These are phyloP conservation scores for Setomelanomma holmii DNA, from an alignment of 2,329 filamentous ascomycete species.

Conservation along the genomic window DNA sequence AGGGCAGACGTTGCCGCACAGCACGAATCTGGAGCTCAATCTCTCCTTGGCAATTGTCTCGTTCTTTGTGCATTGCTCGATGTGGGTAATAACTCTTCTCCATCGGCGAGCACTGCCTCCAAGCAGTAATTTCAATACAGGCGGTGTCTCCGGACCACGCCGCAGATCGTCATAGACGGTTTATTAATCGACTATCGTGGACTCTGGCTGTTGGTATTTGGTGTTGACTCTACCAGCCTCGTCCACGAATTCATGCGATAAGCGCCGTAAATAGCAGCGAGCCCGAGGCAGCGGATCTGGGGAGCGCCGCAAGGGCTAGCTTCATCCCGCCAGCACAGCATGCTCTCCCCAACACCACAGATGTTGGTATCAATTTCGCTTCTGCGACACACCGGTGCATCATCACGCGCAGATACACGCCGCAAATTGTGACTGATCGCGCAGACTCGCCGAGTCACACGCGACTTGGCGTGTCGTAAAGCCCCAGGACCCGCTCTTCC, in stretches of 20 bases:
- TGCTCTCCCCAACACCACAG: conserved; percentile 18
- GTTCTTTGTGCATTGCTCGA: too few relatives aligned
- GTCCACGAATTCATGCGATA: not conserved
- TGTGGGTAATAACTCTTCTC: too few relatives aligned
- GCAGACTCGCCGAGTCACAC: conserved; percentile 5
- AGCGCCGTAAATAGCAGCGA: not conserved
- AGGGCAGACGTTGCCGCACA: too few relatives aligned
- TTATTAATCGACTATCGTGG: not conserved
- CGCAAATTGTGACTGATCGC: conserved; percentile 9
- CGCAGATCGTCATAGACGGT: not conserved
- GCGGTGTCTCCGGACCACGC: not conserved
- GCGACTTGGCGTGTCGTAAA: conserved; percentile 1
- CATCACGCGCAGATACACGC: conserved; percentile 11
- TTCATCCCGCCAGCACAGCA: conserved; percentile 13
- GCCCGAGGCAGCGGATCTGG: conserved; percentile 1
- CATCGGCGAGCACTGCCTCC: not conserved
- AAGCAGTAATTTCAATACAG: not conserved
- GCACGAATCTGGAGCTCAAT: too few relatives aligned
- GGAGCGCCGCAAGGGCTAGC: conserved; percentile 10
- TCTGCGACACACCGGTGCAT: conserved; percentile 2
- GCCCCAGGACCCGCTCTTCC: conserved; percentile 10
- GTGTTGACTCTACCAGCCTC: not conserved
- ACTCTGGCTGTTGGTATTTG: not conserved
- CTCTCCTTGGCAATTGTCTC: too few relatives aligned
- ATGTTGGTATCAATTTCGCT: conserved; percentile 17